Evolutionary conservation across 2,329 filamentous ascomycete genomes (phyloP).

Genomic region (Alternaria alternata): DNA sequence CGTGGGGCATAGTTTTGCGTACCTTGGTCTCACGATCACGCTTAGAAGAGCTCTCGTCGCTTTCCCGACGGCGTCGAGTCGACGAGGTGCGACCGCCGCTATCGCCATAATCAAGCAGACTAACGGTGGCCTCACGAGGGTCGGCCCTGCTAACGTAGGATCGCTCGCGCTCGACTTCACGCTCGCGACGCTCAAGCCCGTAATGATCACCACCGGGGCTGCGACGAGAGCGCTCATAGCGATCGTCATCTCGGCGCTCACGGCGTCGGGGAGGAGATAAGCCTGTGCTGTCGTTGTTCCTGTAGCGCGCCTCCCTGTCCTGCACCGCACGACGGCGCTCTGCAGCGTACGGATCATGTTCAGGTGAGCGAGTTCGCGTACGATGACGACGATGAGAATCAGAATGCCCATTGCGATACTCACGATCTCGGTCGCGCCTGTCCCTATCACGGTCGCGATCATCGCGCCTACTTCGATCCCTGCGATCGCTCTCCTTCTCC

Average conservation of each 20-base stretch:
- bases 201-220: conserved; percentile 71
- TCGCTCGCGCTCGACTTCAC: conserved; percentile 89
- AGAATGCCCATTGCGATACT: conserved; percentile 52
- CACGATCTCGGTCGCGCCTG: conserved; percentile 51
- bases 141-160: conserved; percentile 81
- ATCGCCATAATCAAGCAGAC: conserved; percentile 92
- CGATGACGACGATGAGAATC: conserved; percentile 54
- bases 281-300: conserved; percentile 77
- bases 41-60: conserved; percentile 63
- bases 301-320: conserved; percentile 91
- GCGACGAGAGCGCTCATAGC: conserved; percentile 62
- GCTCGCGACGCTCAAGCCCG: conserved; percentile 84
- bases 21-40: conserved; percentile 57
- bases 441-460: conserved; percentile 56
- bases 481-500: conserved; percentile 79
- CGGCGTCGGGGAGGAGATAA: conserved; percentile 61
- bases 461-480: conserved; percentile 49
- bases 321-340: conserved; percentile 93
- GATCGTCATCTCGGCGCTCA: conserved; percentile 50
- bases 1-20: conserved; percentile 20
- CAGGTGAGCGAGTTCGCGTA: conserved; percentile 84
- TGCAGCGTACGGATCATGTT: conserved; percentile 92
- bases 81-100: conserved; percentile 59
- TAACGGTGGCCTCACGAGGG: conserved; percentile 74
- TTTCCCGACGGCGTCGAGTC: conserved; percentile 75